Evolutionary conservation across 2,329 filamentous ascomycete species (phyloP).

Genomic region (Lecanicillium sp.): DNA sequence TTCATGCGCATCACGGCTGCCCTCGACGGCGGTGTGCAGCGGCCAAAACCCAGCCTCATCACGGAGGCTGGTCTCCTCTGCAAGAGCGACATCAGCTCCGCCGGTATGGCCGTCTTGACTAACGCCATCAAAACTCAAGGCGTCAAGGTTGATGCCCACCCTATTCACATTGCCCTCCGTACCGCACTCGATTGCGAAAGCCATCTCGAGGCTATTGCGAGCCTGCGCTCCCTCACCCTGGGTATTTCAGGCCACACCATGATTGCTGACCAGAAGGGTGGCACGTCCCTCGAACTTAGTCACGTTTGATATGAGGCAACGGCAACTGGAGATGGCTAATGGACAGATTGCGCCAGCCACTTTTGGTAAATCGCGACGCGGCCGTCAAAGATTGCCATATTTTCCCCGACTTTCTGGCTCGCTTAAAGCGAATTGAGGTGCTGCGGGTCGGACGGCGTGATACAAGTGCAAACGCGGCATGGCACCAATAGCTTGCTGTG

Average conservation of each 20-base stretch:
- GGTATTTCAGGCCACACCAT: constrained; percentile 4
- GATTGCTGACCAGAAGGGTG: constrained; percentile 4
- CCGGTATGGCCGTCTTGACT: constrained; percentile 24
- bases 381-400: too few relatives aligned
- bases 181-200: not conserved
- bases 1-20: too few relatives aligned
- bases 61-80: constrained; percentile 6
- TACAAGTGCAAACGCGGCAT: too few relatives aligned
- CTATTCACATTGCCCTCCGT: constrained; percentile 4
- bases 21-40: too few relatives aligned
- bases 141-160: constrained; percentile 15
- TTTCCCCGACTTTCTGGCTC: not conserved
- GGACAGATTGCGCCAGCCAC: constrained; percentile 5
- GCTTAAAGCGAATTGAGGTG: not conserved
- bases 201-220: not conserved
- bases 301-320: not conserved
- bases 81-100: constrained; percentile 5
- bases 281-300: constrained; percentile 2
- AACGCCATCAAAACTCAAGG: constrained; percentile 24
- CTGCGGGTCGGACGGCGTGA: too few relatives aligned
- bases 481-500: not conserved
- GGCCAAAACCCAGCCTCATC: too few relatives aligned
- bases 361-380: too few relatives aligned
- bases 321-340: not conserved
- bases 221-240: not conserved